Evolutionary conservation across 768 basidiomycete species (phyloP), one percentile per base, ranked within the genome.

Genomic region (Trametes elegans): DNA sequence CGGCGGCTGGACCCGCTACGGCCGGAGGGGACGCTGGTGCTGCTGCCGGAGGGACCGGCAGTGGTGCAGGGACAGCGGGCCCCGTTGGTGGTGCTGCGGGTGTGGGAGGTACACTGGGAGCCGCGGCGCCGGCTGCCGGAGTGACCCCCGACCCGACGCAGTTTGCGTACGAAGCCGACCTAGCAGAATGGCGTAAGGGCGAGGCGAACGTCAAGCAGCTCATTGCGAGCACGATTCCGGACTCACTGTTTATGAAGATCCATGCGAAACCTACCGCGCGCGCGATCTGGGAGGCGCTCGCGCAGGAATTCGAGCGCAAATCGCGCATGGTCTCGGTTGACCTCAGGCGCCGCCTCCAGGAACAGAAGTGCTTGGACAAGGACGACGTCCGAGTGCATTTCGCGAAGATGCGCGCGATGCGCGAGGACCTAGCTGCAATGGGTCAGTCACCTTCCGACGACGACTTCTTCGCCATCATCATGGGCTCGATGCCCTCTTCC

Each of bases 241-340:
- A n/a, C n/a, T n/a, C n/a, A n/a, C n/a, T n/a, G n/a, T n/a, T n/a
- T n/a, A n/a, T n/a, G n/a, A n/a, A n/a, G n/a, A n/a, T n/a, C n/a
- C n/a, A n/a, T n/a, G n/a, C n/a, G n/a, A 50, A 66, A 21, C 21
- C 32, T 7, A 66, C 62, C 1, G 66, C 66, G 14, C 28, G 24
- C 31, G 51, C 62, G 28, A 64, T 71, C 49, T 73, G 72, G 72
- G n/a, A n/a, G n/a, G n/a, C n/a, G n/a, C n/a, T n/a, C n/a, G n/a
- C n/a, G n/a, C n/a, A n/a, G n/a, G n/a, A 68, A 35, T 68, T 67
- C 57, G 59, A 72, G 55, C 63, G 59, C 14, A 62, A 62, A 36
- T 67, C 68, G 1, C 48, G 55, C 24, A 68, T 68, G 63, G 64
- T 71, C 10, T 58, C 62, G 7, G 64, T 71, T 10, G 68, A 73